Evolutionary conservation across 331 rosid genomes (phyloP).

Genomic region (Pyracantha coccinea): DNA sequence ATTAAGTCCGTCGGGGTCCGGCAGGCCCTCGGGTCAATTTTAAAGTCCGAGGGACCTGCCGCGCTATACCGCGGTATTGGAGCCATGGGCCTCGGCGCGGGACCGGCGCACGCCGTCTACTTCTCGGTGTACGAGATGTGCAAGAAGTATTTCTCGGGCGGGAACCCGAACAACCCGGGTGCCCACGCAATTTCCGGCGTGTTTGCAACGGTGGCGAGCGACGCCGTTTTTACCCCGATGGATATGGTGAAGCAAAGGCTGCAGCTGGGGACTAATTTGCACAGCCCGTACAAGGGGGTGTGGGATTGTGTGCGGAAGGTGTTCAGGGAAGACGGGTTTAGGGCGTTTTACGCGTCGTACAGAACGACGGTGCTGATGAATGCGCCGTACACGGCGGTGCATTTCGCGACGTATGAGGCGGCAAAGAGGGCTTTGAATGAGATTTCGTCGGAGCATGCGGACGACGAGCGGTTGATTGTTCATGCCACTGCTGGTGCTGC

Average conservation of each 20-base stretch:
- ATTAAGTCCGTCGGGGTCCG: slow-evolving; percentile 67
- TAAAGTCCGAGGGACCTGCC: slow-evolving; percentile 61
- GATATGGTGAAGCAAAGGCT: slow-evolving; percentile 98
- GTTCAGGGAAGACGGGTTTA: slow-evolving; percentile 61
- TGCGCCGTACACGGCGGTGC: slow-evolving; percentile 92
- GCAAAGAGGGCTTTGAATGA: slow-evolving; percentile 53
- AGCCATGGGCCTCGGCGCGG: slow-evolving; percentile 98
- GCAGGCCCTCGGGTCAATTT: slow-evolving; percentile 62
- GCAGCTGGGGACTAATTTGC: slow-evolving; percentile 67
- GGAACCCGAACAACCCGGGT: slow-evolving; percentile 41
- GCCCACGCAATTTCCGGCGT: slow-evolving; percentile 87
- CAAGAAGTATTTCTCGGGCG: slow-evolving; percentile 57
- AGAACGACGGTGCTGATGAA: slow-evolving; percentile 91
- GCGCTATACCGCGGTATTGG: slow-evolving; percentile 91
- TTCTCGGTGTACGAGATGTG: slow-evolving; percentile 64
- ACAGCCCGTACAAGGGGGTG: slow-evolving; percentile 77
- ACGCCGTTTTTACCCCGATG: slow-evolving; percentile 92
- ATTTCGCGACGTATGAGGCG: slow-evolving; percentile 77
- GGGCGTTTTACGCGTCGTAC: slow-evolving; percentile 86
- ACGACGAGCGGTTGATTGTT: slow-evolving; percentile 63
- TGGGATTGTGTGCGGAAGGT: slow-evolving; percentile 78
- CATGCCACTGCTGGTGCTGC: slow-evolving; percentile 97
- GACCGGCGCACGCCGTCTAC: slow-evolving; percentile 97
- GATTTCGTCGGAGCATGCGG: slow-evolving; percentile 59
- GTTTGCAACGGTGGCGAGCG: slow-evolving; percentile 78